These are phyloP conservation scores for Phylloporus sp. DNA, from an alignment of 1,284 basidiomycete species.

Conservation along the genomic window DNA sequence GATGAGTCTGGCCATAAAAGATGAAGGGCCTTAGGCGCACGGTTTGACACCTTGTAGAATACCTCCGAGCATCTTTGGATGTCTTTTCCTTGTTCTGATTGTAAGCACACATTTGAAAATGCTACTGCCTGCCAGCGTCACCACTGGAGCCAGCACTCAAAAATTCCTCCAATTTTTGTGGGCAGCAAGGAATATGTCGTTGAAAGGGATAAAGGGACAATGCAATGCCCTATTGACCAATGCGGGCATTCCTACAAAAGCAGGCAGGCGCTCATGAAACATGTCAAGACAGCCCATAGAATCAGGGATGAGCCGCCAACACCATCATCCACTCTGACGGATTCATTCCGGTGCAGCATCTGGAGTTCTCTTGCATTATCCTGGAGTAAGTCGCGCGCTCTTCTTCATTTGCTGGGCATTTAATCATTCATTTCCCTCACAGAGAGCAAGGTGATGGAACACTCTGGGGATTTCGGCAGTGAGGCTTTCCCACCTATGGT, in stretches of 20 bases:
- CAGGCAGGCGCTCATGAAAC: slow-evolving; percentile 1
- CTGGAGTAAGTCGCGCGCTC: neutral
- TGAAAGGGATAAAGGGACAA: neutral
- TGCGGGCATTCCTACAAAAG: slow-evolving; percentile 3
- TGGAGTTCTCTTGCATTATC: neutral
- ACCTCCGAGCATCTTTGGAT: neutral
- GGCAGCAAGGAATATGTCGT: neutral
- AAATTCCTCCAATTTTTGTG: neutral
- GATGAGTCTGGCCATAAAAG: neutral
- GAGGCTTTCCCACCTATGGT: neutral
- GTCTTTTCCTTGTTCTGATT: slow-evolving; percentile 2
- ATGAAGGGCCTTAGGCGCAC: neutral
- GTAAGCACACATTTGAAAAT: neutral
- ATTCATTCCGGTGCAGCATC: neutral
- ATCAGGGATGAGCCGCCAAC: neutral
- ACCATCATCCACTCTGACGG: neutral
- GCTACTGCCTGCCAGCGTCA: neutral
- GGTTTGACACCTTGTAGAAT: neutral
- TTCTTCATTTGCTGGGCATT: neutral
- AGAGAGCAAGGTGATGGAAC: neutral
- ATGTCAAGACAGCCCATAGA: neutral
- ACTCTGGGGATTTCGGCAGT: neutral
- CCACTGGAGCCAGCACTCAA: slow-evolving; percentile 2
- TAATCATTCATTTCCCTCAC: neutral
- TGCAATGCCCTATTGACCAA: slow-evolving; percentile 2